A percentile compares a stretch with the other conserved stretches of the same genome.
Evolutionary conservation across 169 alveolate species (phyloP).

Genomic region (Eimeria tenella): DNA sequence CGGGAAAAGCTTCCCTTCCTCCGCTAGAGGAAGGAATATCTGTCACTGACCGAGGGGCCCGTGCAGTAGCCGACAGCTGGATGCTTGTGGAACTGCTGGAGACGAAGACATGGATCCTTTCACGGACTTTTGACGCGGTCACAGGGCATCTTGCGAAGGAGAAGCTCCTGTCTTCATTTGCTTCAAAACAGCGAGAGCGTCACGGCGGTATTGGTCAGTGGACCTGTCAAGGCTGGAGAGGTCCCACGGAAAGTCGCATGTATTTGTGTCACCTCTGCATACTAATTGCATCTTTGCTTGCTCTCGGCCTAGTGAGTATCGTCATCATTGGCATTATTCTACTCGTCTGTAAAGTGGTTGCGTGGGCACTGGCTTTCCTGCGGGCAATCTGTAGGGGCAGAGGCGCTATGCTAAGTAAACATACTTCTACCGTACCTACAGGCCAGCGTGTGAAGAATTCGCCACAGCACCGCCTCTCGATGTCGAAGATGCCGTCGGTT

Average conservation of each 20-base stretch:
- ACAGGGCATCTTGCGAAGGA: slow-evolving; percentile 67
- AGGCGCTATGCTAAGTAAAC: not conserved
- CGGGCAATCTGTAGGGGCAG: not conserved
- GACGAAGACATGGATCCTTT: slow-evolving; percentile 53
- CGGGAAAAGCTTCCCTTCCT: not conserved
- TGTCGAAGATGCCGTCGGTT: not conserved
- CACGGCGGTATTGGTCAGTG: slow-evolving; percentile 62
- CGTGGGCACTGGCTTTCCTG: not conserved
- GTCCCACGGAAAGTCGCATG: slow-evolving; percentile 70
- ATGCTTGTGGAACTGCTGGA: slow-evolving; percentile 60
- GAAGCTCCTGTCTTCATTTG: slow-evolving; percentile 59
- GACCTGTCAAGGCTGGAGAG: slow-evolving; percentile 69
- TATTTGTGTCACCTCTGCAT: slow-evolving; percentile 50
- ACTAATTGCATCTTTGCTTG: slow-evolving; percentile 50
- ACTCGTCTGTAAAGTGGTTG: not conserved
- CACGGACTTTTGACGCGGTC: slow-evolving; percentile 63
- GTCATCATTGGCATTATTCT: not conserved
- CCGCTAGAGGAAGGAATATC: not conserved
- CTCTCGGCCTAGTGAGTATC: not conserved
- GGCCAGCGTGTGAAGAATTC: slow-evolving; percentile 1
- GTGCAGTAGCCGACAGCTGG: slow-evolving; percentile 62
- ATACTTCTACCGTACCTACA: not conserved
- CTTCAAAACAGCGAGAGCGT: slow-evolving; percentile 50
- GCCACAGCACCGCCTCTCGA: slow-evolving; percentile 3
- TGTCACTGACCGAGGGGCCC: not conserved